Evolutionary conservation across 83 land plant species (phyloP).

Genomic region (Isoetes engelmannii): DNA sequence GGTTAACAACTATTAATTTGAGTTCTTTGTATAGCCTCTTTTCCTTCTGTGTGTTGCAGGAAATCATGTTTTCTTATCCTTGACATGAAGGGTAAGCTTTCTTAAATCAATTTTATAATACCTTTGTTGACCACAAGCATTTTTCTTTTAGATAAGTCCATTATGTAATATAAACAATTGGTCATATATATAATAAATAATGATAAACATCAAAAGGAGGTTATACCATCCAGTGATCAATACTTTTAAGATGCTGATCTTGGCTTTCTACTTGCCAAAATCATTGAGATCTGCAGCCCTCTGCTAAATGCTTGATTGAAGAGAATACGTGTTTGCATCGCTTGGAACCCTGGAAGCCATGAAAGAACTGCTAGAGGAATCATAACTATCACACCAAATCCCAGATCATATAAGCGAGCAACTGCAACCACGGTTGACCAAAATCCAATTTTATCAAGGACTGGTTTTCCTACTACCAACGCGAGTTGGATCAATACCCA

Average conservation of each 20-base stretch:
- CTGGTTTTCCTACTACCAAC: slow-evolving; percentile 54
- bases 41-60: no score
- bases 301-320: slow-evolving; percentile 44
- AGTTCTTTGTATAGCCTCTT: no score
- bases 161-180: no score
- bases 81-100: no score
- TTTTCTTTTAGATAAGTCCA: no score
- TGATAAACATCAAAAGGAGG: no score
- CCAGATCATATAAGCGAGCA: slow-evolving; percentile 70
- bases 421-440: slow-evolving; percentile 75
- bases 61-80: no score
- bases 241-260: neutral
- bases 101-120: no score
- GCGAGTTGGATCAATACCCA: slow-evolving; percentile 89
- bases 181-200: no score
- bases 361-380: slow-evolving; percentile 35
- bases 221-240: no score
- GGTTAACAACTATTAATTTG: no score
- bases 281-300: slow-evolving; percentile 33
- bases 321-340: slow-evolving; percentile 36
- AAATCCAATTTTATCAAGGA: slow-evolving; percentile 48
- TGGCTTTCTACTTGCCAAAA: slow-evolving; percentile 17
- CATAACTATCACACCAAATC: slow-evolving; percentile 58
- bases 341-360: slow-evolving; percentile 39
- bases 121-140: no score